These are phyloP conservation scores for Aegilops longissima DNA, from an alignment of 176 grass and related monocot genomes.

Conservation along the genomic window DNA sequence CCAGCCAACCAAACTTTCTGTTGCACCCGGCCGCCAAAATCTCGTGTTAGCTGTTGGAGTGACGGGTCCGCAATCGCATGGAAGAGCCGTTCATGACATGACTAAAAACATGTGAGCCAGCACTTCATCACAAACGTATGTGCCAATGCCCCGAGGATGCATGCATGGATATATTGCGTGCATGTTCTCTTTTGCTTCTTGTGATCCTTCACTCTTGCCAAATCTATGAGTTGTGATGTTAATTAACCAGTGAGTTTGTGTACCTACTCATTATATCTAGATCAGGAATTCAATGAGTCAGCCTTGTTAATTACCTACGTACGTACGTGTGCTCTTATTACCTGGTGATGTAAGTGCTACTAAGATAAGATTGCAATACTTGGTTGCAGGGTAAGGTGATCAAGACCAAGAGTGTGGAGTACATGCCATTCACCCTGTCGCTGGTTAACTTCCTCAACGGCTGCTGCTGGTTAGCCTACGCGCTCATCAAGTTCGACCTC, in stretches of 20 bases:
- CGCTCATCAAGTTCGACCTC: conserved; percentile 66
- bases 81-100: background rate
- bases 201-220: no score
- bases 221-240: no score
- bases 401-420: conserved; percentile 62
- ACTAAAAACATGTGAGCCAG: background rate
- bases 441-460: conserved; percentile 63
- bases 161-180: no score
- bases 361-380: background rate
- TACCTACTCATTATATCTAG: no score
- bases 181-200: no score
- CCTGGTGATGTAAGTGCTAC: background rate
- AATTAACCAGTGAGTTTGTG: no score
- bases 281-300: no score
- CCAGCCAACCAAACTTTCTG: background rate
- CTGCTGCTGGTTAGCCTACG: conserved; percentile 64
- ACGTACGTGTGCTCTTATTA: background rate
- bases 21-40: background rate
- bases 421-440: conserved; percentile 66
- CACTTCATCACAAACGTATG: background rate
- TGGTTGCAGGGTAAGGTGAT: conserved; percentile 51
- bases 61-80: background rate
- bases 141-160: no score
- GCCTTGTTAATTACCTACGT: background rate
- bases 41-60: background rate